These are phyloP conservation scores for Yueomyces sinensis DNA, from an alignment of 805 yeast species.

Conservation along the genomic window DNA sequence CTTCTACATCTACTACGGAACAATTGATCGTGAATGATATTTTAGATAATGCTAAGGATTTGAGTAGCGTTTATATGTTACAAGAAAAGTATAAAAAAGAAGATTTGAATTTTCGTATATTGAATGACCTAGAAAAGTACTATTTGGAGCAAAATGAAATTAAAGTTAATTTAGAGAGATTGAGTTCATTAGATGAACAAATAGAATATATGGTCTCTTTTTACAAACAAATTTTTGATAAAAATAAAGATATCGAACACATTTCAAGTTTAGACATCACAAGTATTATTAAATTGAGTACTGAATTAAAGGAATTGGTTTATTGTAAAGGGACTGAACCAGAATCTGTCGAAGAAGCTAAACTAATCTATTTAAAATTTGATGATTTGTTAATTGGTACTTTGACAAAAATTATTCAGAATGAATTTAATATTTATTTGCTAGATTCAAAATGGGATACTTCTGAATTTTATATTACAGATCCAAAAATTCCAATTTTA, in stretches of 20 bases:
- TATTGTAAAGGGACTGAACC: not conserved
- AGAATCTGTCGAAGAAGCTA: not conserved
- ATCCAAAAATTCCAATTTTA: not conserved
- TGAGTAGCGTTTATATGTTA: conserved; percentile 6
- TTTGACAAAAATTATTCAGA: conserved; percentile 4
- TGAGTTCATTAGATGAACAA: conserved; percentile 2
- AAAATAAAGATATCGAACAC: conserved; percentile 1
- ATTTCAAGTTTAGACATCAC: not conserved
- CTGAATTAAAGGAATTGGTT: not conserved
- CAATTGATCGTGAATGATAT: conserved; percentile 14
- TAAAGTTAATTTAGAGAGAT: conserved; percentile 1
- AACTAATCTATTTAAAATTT: conserved; percentile 3
- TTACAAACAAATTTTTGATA: not conserved
- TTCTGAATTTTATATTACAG: conserved; percentile 2
- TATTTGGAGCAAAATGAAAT: conserved; percentile 4
- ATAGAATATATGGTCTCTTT: conserved; percentile 1
- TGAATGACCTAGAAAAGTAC: conserved; percentile 7
- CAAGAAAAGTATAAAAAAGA: conserved; percentile 13
- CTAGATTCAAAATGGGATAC: conserved; percentile 23
- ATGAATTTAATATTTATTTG: conserved; percentile 8
- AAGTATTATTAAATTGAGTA: not conserved
- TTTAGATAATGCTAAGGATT: conserved; percentile 3
- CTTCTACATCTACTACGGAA: conserved; percentile 1
- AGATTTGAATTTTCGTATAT: conserved; percentile 7
- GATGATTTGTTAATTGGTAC: conserved; percentile 4